phyloP scores from a whole-genome alignment of 2,329 filamentous ascomycete genomes.

The Ophiostoma fasciatum region DNA sequence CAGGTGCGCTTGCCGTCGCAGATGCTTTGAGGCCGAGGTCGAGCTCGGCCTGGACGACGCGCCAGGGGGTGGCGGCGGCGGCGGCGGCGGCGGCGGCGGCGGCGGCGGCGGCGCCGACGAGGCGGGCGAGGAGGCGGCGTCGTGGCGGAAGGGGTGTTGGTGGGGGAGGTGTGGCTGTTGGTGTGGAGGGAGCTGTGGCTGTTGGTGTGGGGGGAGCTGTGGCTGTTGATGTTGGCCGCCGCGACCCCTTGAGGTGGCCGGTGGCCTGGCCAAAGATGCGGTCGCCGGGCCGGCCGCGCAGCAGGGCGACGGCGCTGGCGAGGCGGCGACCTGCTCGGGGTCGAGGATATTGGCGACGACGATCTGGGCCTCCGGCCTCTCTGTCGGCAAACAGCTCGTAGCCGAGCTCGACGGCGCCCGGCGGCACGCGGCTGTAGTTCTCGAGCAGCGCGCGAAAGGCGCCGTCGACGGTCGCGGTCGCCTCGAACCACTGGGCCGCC shows the following conservation, averaged over 20 bases:
- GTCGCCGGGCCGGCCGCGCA: conserved; percentile 16
- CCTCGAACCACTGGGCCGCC: conserved; percentile 5
- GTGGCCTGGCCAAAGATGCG: conserved; percentile 18
- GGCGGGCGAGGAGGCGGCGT: too few species aligned
- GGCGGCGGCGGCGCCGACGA: too few species aligned
- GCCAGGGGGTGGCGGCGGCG: conserved; percentile 13
- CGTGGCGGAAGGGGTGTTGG: too few species aligned
- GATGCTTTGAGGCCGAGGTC: conserved; percentile 13
- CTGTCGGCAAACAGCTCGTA: conserved; percentile 26
- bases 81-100: conserved; percentile 8
- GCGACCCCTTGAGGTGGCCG: conserved; percentile 13
- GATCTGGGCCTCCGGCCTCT: conserved; percentile 15
- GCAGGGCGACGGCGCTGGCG: conserved; percentile 16
- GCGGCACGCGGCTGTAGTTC: conserved; percentile 10
- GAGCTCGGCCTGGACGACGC: conserved; percentile 10
- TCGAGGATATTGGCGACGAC: conserved; percentile 21
- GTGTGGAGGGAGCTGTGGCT: too few species aligned
- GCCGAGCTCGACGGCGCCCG: conserved; percentile 17
- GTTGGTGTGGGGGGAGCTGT: too few species aligned
- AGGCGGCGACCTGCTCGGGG: conserved; percentile 16
- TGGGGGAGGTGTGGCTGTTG: too few species aligned
- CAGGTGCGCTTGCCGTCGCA: conserved; percentile 13
- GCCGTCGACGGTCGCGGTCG: conserved; percentile 3
- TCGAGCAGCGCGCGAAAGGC: conserved; percentile 5
- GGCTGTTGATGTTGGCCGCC: too few species aligned